These are phyloP conservation scores for Hypoxylon sp. DNA, from an alignment of 2,329 filamentous ascomycete genomes.

Conservation along the genomic window DNA sequence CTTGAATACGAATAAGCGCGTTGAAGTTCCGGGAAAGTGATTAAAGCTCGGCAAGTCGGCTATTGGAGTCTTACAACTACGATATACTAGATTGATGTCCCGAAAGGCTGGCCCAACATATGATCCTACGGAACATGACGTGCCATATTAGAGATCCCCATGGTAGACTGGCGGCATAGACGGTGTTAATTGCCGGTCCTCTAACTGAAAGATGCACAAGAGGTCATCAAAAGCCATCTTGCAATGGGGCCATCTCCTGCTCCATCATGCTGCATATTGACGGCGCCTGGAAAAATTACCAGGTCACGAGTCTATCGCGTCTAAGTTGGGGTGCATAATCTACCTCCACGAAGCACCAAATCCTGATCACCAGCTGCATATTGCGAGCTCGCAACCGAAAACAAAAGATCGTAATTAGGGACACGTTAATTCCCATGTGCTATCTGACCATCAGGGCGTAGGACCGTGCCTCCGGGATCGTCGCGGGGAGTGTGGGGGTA, in stretches of 20 bases:
- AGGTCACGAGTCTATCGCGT: slow-evolving; percentile 43
- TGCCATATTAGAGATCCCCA: slow-evolving; percentile 39
- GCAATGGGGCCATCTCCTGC: slow-evolving; percentile 34
- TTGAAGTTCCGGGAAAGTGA: slow-evolving; percentile 23
- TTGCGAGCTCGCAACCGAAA: slow-evolving; percentile 26
- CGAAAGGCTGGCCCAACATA: slow-evolving; percentile 20
- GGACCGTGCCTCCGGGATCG: slow-evolving; percentile 47
- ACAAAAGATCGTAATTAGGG: slow-evolving; percentile 16
- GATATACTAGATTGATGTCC: slow-evolving; percentile 18
- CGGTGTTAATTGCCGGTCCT: slow-evolving; percentile 48
- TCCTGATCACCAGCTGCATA: slow-evolving; percentile 32
- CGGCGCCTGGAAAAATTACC: slow-evolving; percentile 44
- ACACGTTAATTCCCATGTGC: slow-evolving; percentile 35
- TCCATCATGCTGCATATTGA: slow-evolving; percentile 36
- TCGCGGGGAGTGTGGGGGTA: slow-evolving; percentile 40
- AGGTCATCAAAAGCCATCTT: slow-evolving; percentile 42
- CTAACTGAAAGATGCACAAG: slow-evolving; percentile 26
- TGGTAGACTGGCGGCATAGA: slow-evolving; percentile 31
- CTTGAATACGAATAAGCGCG: slow-evolving; percentile 4
- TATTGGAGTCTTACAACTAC: slow-evolving; percentile 14
- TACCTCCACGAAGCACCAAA: slow-evolving; percentile 29
- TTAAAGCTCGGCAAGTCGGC: slow-evolving; percentile 35
- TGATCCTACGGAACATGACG: slow-evolving; percentile 39
- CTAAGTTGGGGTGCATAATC: slow-evolving; percentile 46
- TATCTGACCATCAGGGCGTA: slow-evolving; percentile 43